These are phyloP conservation scores for Ustilago tritici DNA, from an alignment of 1,284 basidiomycete species.

Conservation along the genomic window DNA sequence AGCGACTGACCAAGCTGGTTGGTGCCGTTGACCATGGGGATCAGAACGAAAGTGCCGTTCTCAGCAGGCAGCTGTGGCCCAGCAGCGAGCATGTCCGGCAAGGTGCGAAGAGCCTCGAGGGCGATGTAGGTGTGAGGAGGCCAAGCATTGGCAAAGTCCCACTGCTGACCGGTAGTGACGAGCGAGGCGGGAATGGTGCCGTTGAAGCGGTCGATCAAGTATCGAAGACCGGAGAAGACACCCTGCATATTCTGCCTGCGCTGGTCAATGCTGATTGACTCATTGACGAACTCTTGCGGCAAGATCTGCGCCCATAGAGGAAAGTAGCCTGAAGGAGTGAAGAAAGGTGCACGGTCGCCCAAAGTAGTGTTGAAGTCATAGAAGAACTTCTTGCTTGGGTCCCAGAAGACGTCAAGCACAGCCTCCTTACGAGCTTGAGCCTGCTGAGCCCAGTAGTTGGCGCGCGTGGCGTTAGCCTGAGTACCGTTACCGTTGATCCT, in stretches of 20 bases:
- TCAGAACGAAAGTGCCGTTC: conserved; percentile 76
- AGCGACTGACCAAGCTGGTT: conserved; percentile 80
- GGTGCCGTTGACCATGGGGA: conserved; percentile 72
- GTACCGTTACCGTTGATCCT: conserved; percentile 74
- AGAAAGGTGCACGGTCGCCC: conserved; percentile 71
- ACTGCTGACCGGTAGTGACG: conserved; percentile 82
- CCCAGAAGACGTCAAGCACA: conserved; percentile 88
- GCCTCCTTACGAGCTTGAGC: conserved; percentile 77
- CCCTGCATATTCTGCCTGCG: conserved; percentile 69
- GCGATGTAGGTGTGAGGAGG: conserved; percentile 74
- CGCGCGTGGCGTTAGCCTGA: conserved; percentile 64
- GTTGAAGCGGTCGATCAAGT: conserved; percentile 84
- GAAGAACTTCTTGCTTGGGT: conserved; percentile 82
- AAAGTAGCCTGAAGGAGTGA: conserved; percentile 81
- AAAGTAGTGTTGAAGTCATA: conserved; percentile 77
- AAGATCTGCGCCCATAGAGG: conserved; percentile 88
- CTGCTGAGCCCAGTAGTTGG: conserved; percentile 74
- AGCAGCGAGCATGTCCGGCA: conserved; percentile 78
- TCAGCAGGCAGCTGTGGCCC: conserved; percentile 73
- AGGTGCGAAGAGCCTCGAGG: conserved; percentile 79
- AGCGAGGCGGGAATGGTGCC: conserved; percentile 83
- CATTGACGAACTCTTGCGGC: conserved; percentile 77
- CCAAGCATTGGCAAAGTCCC: conserved; percentile 72
- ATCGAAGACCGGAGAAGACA: conserved; percentile 80
- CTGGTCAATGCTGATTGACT: conserved; percentile 69